Evolutionary conservation across 2,329 filamentous ascomycete species (phyloP).

Genomic region (Aureobasidium sp.): DNA sequence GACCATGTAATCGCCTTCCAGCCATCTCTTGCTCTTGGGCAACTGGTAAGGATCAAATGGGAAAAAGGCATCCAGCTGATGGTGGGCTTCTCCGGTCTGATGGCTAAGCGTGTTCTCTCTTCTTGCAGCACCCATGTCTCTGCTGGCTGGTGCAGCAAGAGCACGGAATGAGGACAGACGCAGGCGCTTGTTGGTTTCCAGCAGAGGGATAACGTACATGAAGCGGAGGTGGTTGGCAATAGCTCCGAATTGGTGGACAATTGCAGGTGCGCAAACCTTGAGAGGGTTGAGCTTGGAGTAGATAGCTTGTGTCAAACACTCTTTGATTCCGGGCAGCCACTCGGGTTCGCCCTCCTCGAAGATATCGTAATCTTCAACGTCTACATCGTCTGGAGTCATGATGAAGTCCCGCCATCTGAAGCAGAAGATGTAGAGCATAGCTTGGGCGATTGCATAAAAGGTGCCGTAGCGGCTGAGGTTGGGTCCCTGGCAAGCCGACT

Average conservation of each 20-base stretch:
- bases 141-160: slow-evolving; percentile 43
- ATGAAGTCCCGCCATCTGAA: slow-evolving; percentile 94
- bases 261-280: slow-evolving; percentile 84
- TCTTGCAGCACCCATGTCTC: slow-evolving; percentile 36
- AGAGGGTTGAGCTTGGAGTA: slow-evolving; percentile 88
- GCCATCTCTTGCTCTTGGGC: slow-evolving; percentile 78
- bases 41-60: slow-evolving; percentile 96
- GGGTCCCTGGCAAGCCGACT: slow-evolving; percentile 70
- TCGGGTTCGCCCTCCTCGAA: slow-evolving; percentile 64
- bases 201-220: slow-evolving; percentile 78
- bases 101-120: slow-evolving; percentile 48
- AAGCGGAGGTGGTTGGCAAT: slow-evolving; percentile 80
- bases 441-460: slow-evolving; percentile 85
- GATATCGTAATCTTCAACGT: slow-evolving; percentile 40
- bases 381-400: slow-evolving; percentile 41
- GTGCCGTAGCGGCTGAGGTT: slow-evolving; percentile 76
- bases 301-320: slow-evolving; percentile 68
- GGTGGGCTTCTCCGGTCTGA: slow-evolving; percentile 64
- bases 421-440: slow-evolving; percentile 90
- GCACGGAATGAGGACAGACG: slow-evolving; percentile 55
- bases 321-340: slow-evolving; percentile 70
- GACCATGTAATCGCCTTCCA: slow-evolving; percentile 73
- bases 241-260: slow-evolving; percentile 86
- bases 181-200: slow-evolving; percentile 89
- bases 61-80: slow-evolving; percentile 89